Conservation (phyloP, 305 asterid species). For the Fraxinus paxiana region DNA sequence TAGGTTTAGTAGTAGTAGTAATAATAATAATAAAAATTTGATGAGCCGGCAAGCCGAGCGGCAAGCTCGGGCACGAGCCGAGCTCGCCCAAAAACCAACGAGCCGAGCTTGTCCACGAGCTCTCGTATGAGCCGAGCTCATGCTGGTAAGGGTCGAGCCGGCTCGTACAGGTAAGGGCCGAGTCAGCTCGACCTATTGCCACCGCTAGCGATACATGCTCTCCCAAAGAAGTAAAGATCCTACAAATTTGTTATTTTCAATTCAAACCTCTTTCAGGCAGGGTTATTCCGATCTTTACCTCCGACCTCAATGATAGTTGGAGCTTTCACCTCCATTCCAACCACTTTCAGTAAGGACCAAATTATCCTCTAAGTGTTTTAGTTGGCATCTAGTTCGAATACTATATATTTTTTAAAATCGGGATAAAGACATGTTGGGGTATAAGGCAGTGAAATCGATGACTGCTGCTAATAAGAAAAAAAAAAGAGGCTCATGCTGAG, state of each 20-base stretch:
- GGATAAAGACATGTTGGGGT: not conserved
- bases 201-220: not conserved
- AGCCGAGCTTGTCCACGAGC: no score
- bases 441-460: not conserved
- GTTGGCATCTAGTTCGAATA: not conserved
- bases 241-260: not conserved
- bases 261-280: not conserved
- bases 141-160: no score
- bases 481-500: not conserved
- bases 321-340: not conserved
- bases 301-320: not conserved
- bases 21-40: no score
- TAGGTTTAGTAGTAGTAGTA: no score
- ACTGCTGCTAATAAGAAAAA: not conserved
- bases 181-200: no score
- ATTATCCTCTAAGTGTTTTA: not conserved
- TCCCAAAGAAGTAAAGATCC: not conserved
- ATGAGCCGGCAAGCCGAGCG: no score
- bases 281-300: not conserved
- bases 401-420: not conserved
- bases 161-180: no score
- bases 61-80: no score
- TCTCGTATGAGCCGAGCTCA: no score
- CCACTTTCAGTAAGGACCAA: not conserved
- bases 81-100: no score